phyloP scores from a whole-genome alignment of 306 rosid genomes.

The Inga oerstediana region DNA sequence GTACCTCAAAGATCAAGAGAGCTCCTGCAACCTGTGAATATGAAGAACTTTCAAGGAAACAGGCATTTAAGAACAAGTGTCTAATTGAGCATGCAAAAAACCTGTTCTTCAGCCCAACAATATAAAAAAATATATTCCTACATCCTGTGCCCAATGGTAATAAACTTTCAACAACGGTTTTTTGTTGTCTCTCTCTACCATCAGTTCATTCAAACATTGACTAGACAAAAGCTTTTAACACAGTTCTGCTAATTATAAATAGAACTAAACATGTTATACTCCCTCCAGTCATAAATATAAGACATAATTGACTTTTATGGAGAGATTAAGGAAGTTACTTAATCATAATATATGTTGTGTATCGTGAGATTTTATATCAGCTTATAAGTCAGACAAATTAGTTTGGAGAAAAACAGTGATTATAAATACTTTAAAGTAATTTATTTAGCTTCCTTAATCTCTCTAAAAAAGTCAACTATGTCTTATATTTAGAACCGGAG shows the following conservation, averaged over 20 bases:
- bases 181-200: background rate
- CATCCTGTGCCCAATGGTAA: slow-evolving; percentile 4
- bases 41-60: slow-evolving; percentile 26
- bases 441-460: too few relatives aligned
- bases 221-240: background rate
- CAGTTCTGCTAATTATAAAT: background rate
- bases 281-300: too few relatives aligned
- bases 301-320: too few relatives aligned
- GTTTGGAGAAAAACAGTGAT: too few relatives aligned
- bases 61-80: slow-evolving; percentile 16
- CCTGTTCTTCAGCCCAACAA: slow-evolving; percentile 25
- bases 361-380: too few relatives aligned
- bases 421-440: too few relatives aligned
- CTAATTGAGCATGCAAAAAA: background rate
- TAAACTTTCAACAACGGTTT: background rate
- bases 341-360: too few relatives aligned
- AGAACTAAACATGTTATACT: background rate
- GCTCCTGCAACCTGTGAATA: slow-evolving; percentile 74
- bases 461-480: too few relatives aligned
- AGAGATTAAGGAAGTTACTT: too few relatives aligned
- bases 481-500: too few relatives aligned
- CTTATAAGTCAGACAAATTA: too few relatives aligned
- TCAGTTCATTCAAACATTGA: background rate
- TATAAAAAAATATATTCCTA: slow-evolving; percentile 6
- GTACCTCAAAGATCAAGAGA: slow-evolving; percentile 81